These are phyloP conservation scores for Phytophthora sansomeana DNA, from an alignment of 352 stramenopile genomes.

Conservation along the genomic window DNA sequence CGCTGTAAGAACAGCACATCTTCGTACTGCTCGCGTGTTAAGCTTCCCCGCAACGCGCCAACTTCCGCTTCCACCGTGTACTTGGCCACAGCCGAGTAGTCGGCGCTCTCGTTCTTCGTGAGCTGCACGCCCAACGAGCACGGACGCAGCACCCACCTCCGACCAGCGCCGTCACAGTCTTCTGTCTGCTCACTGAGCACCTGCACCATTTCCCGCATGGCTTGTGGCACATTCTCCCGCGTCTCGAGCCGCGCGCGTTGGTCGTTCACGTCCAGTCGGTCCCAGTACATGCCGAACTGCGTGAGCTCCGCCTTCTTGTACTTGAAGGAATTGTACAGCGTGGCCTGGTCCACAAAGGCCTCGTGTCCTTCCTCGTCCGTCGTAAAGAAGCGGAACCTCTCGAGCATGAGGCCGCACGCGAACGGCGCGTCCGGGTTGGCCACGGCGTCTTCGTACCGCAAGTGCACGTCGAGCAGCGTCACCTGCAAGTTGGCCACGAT, in stretches of 20 bases:
- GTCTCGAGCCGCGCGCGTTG: constrained; percentile 48
- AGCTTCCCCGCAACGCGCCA: constrained; percentile 49
- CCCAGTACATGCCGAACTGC: constrained; percentile 72
- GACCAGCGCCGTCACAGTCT: not conserved
- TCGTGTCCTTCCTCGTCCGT: constrained; percentile 73
- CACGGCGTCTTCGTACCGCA: constrained; percentile 79
- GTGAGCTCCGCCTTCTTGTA: constrained; percentile 72
- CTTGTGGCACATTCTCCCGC: constrained; percentile 36
- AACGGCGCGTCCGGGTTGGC: constrained; percentile 74
- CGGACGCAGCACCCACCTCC: constrained; percentile 61
- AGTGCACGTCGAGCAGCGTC: constrained; percentile 73
- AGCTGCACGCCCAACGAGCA: constrained; percentile 65
- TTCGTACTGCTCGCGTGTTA: constrained; percentile 85
- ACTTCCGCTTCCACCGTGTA: constrained; percentile 69
- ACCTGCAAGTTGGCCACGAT: constrained; percentile 88
- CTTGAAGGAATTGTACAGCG: constrained; percentile 48
- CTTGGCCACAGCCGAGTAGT: constrained; percentile 74
- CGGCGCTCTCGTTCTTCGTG: constrained; percentile 82
- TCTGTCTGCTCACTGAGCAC: constrained; percentile 25
- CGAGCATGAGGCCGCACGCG: constrained; percentile 74
- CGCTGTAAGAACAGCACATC: constrained; percentile 79
- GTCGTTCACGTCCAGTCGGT: constrained; percentile 47
- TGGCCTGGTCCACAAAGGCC: constrained; percentile 71
- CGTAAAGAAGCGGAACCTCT: constrained; percentile 74
- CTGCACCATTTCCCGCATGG: constrained; percentile 67